Percentiles rank a stretch among this genome's conserved stretches.
Evolutionary conservation across 2,329 filamentous ascomycete species (phyloP).

Genomic region (Botrytis squamosa): DNA sequence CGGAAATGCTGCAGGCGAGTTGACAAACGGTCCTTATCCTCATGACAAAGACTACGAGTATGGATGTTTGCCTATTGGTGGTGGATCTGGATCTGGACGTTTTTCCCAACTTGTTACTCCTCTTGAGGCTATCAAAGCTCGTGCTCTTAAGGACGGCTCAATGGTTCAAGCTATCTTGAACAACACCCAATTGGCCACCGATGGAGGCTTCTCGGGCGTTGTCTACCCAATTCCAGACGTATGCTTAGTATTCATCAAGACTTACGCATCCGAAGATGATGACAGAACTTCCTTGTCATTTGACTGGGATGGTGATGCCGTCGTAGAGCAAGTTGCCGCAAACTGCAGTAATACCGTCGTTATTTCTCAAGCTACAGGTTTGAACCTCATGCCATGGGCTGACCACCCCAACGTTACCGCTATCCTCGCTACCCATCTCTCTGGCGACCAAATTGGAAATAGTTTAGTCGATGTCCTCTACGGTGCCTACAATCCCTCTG

Average conservation of each 20-base stretch:
- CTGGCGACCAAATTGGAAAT: constrained; percentile 61
- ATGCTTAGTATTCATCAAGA: constrained; percentile 66
- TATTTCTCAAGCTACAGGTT: constrained; percentile 62
- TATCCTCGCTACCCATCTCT: constrained; percentile 57
- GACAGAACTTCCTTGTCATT: constrained; percentile 47
- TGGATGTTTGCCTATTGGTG: constrained; percentile 44
- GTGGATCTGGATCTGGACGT: constrained; percentile 50
- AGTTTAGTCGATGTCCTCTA: constrained; percentile 60
- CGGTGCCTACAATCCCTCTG: constrained; percentile 55
- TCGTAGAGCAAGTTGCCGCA: constrained; percentile 47
- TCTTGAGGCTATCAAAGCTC: constrained; percentile 51
- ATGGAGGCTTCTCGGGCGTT: constrained; percentile 20
- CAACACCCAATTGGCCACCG: constrained; percentile 42
- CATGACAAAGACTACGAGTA: constrained; percentile 42
- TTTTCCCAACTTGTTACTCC: constrained; percentile 49
- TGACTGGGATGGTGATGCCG: constrained; percentile 28
- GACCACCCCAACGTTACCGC: constrained; percentile 60
- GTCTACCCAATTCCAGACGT: constrained; percentile 56
- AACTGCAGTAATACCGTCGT: constrained; percentile 59
- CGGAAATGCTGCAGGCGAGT: constrained; percentile 60
- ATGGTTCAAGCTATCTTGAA: constrained; percentile 54
- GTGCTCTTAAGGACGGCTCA: constrained; percentile 46
- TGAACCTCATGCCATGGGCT: constrained; percentile 61
- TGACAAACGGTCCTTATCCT: constrained; percentile 43
- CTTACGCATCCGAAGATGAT: constrained; percentile 69